Conservation (phyloP, 805 yeast species). For the Candida sanyiensis region DNA sequence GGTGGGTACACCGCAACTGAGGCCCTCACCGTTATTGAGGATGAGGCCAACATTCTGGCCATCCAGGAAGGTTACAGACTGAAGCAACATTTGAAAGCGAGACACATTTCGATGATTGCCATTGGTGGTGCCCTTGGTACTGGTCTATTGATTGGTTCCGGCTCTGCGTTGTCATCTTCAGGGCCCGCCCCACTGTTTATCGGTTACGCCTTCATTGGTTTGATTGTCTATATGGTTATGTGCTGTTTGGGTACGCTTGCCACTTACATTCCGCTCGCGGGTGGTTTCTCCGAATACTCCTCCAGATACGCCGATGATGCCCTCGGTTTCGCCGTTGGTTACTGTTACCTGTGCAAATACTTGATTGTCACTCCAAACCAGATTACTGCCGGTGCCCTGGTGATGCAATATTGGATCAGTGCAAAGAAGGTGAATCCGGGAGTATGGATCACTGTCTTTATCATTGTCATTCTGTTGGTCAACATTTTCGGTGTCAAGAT, state of each 20-base stretch:
- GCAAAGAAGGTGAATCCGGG: constrained; percentile 37
- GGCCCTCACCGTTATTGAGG: constrained; percentile 1
- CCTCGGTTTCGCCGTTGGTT: constrained; percentile 27
- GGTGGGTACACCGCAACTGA: constrained; percentile 3
- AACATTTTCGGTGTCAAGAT: constrained; percentile 49
- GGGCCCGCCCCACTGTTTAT: constrained; percentile 56
- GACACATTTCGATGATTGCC: constrained; percentile 64
- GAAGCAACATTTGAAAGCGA: constrained; percentile 23
- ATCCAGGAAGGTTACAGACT: constrained; percentile 10
- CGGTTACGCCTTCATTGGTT: constrained; percentile 66
- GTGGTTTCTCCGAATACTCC: constrained; percentile 62
- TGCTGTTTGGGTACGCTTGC: constrained; percentile 66
- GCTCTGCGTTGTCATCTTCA: constrained; percentile 47
- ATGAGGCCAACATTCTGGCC: constrained; percentile 6
- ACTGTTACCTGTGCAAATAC: constrained; percentile 25
- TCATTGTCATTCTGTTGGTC: constrained; percentile 35
- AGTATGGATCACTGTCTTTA: constrained; percentile 46
- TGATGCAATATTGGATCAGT: constrained; percentile 43
- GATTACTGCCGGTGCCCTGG: constrained; percentile 54
- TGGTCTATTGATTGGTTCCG: constrained; percentile 63
- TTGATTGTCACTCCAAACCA: constrained; percentile 33
- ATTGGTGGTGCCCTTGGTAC: constrained; percentile 72
- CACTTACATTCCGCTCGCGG: constrained; percentile 51
- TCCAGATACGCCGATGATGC: constrained; percentile 34
- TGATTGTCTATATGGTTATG: constrained; percentile 64